Evolutionary conservation across 179 eudicot genomes (phyloP), one percentile per base, ranked within the genome.

Genomic region (Patellifolia procumbens): DNA sequence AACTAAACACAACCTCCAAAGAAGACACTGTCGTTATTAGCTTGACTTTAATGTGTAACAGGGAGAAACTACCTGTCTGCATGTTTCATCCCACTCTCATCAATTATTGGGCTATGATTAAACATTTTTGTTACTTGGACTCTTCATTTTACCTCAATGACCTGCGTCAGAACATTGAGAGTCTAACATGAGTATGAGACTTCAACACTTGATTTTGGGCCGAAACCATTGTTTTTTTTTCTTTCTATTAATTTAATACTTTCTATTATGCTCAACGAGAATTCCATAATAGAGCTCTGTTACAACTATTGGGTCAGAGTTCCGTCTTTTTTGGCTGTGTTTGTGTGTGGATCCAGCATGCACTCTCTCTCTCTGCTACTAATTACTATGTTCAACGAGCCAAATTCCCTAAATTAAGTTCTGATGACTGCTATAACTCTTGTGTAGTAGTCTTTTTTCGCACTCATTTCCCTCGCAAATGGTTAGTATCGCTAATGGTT

Each of bases 11-110:
- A 53, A n/a, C 24, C 8, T 20, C 20, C n/a, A n/a, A 53, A n/a
- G 58, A 53, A 20, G 20, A 53, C 58, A 53, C 8, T 3, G 58
- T 53, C 58, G 5, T 8, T 53, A 26, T 9, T 19, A 26, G 43
- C 7, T 66, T 37, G 70, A 39, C 70, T 66, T 39, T 28, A 43
- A 28, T 19, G 24, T 67, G 28, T 67, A 67, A 67, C 45, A 35
- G 2, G 20, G 46, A 22, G 24, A 20, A 17, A 65, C 15, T 0
- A 4, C 48, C 48, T n/a, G 16, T 37, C 35, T 31, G 35, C 28
- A n/a, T 65, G 15, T 62, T 32, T 62, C 42, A 62, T 62, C 16
- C 67, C 32, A 62, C 20, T 24, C n/a, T 20, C 1, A 64, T 20
- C 45, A 35, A 37, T n/a, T 19, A 11, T 24, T 24, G 35, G 68